A percentile compares a stretch with the other conserved stretches of the same genome.
These are phyloP conservation scores for Mycena sanguinolenta DNA, from an alignment of 768 basidiomycete genomes.

Conservation along the genomic window DNA sequence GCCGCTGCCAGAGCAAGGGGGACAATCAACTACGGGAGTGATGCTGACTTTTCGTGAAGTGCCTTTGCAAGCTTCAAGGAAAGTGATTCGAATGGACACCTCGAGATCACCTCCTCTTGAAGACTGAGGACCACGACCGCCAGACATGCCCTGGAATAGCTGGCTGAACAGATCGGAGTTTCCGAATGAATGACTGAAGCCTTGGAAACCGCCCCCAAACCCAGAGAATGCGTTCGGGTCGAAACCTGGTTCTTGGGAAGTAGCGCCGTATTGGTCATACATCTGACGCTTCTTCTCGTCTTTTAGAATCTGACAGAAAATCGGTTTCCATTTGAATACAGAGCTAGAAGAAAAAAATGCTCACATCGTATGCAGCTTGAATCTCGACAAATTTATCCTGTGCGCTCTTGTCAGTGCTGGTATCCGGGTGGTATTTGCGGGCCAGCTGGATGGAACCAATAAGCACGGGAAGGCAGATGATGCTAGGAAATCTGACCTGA, in stretches of 20 bases:
- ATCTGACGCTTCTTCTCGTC: conserved; percentile 93
- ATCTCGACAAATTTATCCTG: conserved; percentile 97
- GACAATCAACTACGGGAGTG: conserved; percentile 86
- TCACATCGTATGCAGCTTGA: conserved; percentile 95
- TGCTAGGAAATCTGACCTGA: conserved; percentile 68
- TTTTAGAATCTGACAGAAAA: conserved; percentile 79
- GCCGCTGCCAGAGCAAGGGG: conserved; percentile 87
- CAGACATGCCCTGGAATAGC: conserved; percentile 82
- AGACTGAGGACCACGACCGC: conserved; percentile 58
- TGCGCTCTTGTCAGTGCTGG: conserved; percentile 91
- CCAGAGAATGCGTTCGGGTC: conserved; percentile 87
- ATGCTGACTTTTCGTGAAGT: conserved; percentile 80
- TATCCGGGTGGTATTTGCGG: conserved; percentile 98
- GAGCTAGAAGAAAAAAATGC: conserved; percentile 28
- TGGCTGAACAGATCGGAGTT: conserved; percentile 84
- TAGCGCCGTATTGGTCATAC: conserved; percentile 93
- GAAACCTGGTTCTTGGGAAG: conserved; percentile 94
- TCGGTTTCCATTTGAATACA: conserved; percentile 12
- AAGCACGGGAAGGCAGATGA: conserved; percentile 19
- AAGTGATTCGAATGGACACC: conserved; percentile 78
- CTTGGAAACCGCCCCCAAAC: conserved; percentile 70
- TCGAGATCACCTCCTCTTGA: conserved; percentile 87
- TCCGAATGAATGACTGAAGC: conserved; percentile 72
- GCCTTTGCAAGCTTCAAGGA: conserved; percentile 97
- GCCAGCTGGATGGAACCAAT: conserved; percentile 80